Evolutionary conservation across 306 rosid species (phyloP).

Genomic region (Hylodesmum podocarpum): DNA sequence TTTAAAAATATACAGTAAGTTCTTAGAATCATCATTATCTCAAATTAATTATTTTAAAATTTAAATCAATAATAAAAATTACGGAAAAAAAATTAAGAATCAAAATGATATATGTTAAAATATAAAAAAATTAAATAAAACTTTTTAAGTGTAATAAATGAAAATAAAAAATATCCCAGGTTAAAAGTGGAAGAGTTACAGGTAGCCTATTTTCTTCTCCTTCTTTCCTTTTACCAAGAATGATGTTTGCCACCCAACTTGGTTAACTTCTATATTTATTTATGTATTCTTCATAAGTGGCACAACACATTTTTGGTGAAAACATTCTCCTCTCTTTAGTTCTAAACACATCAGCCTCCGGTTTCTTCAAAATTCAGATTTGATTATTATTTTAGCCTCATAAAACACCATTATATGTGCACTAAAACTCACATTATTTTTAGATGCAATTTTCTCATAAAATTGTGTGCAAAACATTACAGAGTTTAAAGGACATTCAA

Average conservation of each 20-base stretch:
- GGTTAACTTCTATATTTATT: constrained; percentile 21
- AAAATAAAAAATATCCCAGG: too few relatives aligned
- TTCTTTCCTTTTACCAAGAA: constrained; percentile 32
- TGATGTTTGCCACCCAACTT: constrained; percentile 47
- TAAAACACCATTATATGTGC: not conserved
- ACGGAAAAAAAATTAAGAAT: too few relatives aligned
- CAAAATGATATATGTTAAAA: too few relatives aligned
- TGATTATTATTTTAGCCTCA: not conserved
- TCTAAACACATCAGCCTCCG: not conserved
- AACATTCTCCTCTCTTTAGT: not conserved
- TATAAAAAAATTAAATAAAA: too few relatives aligned
- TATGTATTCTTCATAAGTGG: constrained; percentile 20
- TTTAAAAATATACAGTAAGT: too few relatives aligned
- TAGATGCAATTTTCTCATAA: not conserved
- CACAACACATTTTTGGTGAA: not conserved
- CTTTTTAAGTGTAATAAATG: too few relatives aligned
- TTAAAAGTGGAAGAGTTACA: too few relatives aligned
- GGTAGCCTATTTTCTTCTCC: not conserved
- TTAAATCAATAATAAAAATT: too few relatives aligned
- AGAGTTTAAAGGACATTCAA: not conserved
- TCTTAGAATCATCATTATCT: too few relatives aligned
- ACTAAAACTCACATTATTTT: not conserved
- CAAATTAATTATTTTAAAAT: too few relatives aligned
- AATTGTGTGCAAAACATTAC: not conserved
- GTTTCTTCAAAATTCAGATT: not conserved